Evolutionary conservation across 257 asterid genomes (phyloP).

Genomic region (Jacaranda mimosifolia): DNA sequence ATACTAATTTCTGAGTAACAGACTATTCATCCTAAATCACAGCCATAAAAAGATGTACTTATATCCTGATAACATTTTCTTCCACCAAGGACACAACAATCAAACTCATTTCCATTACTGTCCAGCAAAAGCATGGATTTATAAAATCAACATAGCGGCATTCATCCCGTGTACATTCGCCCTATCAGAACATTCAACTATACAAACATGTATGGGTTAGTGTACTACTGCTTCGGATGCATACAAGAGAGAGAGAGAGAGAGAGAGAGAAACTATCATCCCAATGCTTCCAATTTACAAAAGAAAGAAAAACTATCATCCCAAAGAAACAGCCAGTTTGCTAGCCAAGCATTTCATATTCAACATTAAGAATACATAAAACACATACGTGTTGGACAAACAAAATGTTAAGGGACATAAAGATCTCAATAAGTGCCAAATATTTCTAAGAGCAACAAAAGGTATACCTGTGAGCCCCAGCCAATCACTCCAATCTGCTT

Average conservation of each 20-base stretch:
- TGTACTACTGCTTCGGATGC: neutral
- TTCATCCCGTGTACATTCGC: neutral
- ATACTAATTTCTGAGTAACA: neutral
- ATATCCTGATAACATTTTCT: neutral
- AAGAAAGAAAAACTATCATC: no score
- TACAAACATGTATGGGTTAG: neutral
- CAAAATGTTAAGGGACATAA: neutral
- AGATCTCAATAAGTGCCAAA: neutral
- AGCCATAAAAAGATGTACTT: neutral
- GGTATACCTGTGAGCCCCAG: conserved; percentile 94
- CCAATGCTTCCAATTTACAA: no score
- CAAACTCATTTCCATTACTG: neutral
- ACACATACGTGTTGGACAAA: neutral
- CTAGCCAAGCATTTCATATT: neutral
- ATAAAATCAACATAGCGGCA: neutral
- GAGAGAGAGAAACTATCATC: no score
- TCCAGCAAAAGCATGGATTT: neutral
- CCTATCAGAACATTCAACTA: neutral
- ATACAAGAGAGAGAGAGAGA: no score
- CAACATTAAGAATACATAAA: conserved; percentile 11
- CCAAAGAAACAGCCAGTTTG: neutral
- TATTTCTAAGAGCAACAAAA: neutral
- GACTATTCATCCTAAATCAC: neutral
- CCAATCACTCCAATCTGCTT: conserved; percentile 99
- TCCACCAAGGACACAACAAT: neutral